Conservation (phyloP, 2,329 filamentous ascomycete species). For the Apiospora pterosperma region DNA sequence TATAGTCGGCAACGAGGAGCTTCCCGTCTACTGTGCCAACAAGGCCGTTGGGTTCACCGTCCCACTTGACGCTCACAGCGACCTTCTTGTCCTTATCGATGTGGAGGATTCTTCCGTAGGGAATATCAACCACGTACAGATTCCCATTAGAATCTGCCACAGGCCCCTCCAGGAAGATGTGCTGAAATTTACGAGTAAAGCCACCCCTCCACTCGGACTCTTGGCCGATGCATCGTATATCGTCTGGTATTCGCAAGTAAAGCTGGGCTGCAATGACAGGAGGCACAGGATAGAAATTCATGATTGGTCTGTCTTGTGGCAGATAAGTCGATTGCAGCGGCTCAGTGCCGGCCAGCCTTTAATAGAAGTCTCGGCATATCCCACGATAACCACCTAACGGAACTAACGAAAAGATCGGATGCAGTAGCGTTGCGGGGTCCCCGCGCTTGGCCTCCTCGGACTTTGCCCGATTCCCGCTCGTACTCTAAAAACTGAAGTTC, state of each 20-base stretch:
- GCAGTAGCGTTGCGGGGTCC: background rate
- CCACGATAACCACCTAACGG: background rate
- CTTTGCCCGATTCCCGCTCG: background rate
- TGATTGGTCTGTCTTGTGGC: slow-evolving; percentile 13
- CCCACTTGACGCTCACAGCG: slow-evolving; percentile 29
- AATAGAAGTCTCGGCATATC: background rate
- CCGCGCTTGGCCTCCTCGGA: background rate
- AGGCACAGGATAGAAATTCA: slow-evolving; percentile 34
- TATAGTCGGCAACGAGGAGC: slow-evolving; percentile 37
- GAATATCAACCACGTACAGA: slow-evolving; percentile 35
- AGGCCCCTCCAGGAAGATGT: slow-evolving; percentile 39
- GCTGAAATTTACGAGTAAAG: slow-evolving; percentile 28
- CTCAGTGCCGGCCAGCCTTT: background rate
- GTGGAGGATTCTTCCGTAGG: slow-evolving; percentile 35
- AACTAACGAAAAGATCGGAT: background rate
- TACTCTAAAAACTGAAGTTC: background rate
- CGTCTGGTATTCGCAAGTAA: slow-evolving; percentile 31
- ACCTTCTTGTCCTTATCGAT: slow-evolving; percentile 27
- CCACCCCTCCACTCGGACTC: slow-evolving; percentile 37
- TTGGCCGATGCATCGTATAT: slow-evolving; percentile 27
- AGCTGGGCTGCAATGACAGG: slow-evolving; percentile 30
- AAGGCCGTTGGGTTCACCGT: slow-evolving; percentile 39
- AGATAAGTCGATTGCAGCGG: background rate
- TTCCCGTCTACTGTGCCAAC: slow-evolving; percentile 29
- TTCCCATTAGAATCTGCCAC: slow-evolving; percentile 27